Evolutionary conservation across 2,329 filamentous ascomycete species (phyloP).

Genomic region (Didymella lethalis): DNA sequence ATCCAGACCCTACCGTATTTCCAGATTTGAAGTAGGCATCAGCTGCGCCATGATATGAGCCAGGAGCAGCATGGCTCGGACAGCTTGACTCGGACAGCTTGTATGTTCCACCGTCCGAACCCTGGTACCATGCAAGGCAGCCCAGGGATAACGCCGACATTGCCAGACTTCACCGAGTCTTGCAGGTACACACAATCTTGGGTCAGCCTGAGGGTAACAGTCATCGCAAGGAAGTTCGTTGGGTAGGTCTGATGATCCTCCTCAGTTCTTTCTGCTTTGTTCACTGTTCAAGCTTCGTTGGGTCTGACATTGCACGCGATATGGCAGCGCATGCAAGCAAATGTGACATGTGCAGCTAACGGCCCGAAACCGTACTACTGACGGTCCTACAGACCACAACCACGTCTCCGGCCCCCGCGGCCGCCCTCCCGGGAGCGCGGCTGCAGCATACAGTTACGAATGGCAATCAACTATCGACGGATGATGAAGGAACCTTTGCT

Average conservation of each 20-base stretch:
- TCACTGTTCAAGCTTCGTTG: neutral
- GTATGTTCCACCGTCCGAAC: neutral
- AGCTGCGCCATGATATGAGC: constrained; percentile 7
- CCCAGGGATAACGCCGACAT: neutral
- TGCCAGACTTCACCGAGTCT: neutral
- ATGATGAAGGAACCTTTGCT: constrained; percentile 1
- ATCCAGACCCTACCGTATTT: neutral
- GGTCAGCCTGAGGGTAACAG: neutral
- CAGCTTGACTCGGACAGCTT: neutral
- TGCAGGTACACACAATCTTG: neutral
- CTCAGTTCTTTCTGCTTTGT: neutral
- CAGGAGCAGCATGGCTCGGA: neutral
- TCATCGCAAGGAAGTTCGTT: neutral
- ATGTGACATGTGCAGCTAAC: neutral
- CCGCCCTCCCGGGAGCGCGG: neutral
- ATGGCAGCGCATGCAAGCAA: neutral
- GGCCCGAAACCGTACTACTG: constrained; percentile 19
- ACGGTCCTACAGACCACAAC: neutral
- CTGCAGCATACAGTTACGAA: neutral
- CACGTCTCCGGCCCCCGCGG: neutral
- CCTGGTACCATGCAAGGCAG: constrained; percentile 1
- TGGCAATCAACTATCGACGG: constrained; percentile 1
- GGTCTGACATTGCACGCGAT: neutral
- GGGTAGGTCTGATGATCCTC: neutral
- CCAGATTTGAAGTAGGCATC: neutral